phyloP scores from a whole-genome alignment of 2,329 filamentous ascomycete species.

The Fusarium sp. region DNA sequence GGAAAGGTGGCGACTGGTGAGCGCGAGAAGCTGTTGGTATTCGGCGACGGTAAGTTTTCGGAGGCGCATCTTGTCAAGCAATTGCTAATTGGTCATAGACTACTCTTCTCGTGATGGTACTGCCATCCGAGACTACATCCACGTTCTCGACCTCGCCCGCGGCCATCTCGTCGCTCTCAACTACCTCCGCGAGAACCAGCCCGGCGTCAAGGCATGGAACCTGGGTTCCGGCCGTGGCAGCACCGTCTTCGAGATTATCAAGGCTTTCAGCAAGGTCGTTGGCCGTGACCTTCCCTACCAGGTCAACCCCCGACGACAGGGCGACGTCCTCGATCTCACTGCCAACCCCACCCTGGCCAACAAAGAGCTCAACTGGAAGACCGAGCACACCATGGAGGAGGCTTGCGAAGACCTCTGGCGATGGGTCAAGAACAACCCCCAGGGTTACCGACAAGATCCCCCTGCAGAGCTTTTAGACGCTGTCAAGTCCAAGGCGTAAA shows the following conservation, averaged over 20 bases:
- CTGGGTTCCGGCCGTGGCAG: constrained; percentile 92
- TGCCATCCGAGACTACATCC: constrained; percentile 97
- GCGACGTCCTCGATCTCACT: constrained; percentile 94
- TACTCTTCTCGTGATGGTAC: constrained; percentile 92
- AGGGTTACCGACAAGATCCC: constrained; percentile 93
- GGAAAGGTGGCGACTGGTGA: constrained; percentile 97
- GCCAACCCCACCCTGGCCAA: constrained; percentile 90
- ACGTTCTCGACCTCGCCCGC: constrained; percentile 88
- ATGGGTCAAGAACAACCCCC: constrained; percentile 97
- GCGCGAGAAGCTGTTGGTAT: constrained; percentile 92
- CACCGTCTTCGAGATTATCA: constrained; percentile 97
- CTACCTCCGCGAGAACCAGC: constrained; percentile 84
- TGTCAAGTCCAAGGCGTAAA: constrained; percentile 58
- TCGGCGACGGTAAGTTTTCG: constrained; percentile 81
- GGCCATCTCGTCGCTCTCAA: constrained; percentile 91
- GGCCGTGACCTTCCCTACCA: constrained; percentile 89
- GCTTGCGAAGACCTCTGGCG: constrained; percentile 95
- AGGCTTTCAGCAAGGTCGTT: constrained; percentile 88
- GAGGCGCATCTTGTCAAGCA: not conserved
- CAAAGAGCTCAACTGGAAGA: constrained; percentile 91
- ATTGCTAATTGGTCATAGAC: constrained; percentile 65
- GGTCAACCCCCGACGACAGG: constrained; percentile 81
- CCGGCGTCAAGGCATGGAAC: constrained; percentile 96
- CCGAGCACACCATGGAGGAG: constrained; percentile 88
- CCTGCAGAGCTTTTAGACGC: constrained; percentile 81